Evolutionary conservation across 805 yeast genomes (phyloP).

Genomic region (Wickerhamomyces xylosicus): DNA sequence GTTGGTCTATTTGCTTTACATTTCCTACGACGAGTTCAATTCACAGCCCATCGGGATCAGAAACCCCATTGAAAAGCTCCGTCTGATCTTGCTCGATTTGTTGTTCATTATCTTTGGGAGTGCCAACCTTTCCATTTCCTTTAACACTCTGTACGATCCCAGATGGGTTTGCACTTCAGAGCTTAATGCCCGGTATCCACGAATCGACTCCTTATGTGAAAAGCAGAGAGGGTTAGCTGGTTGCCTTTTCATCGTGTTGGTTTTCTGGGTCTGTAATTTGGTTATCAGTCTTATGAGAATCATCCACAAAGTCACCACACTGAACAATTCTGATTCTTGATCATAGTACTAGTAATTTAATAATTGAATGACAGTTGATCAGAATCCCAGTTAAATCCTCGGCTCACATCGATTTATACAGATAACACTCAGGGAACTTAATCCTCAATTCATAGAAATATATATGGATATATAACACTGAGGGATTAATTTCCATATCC

Average conservation of each 20-base stretch:
- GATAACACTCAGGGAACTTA: too few relatives aligned
- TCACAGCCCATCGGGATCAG: conserved; percentile 90
- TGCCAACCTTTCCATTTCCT: conserved; percentile 79
- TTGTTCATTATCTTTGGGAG: conserved; percentile 81
- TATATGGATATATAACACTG: too few relatives aligned
- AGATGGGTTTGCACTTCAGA: conserved; percentile 63
- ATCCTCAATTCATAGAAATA: too few relatives aligned
- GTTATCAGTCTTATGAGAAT: conserved; percentile 76
- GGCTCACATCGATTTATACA: too few relatives aligned
- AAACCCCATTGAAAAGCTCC: conserved; percentile 73
- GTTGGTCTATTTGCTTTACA: conserved; percentile 63
- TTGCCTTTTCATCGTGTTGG: conserved; percentile 63
- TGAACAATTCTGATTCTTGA: too few relatives aligned
- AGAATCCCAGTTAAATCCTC: too few relatives aligned
- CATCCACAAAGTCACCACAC: conserved; percentile 58
- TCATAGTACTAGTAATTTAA: too few relatives aligned
- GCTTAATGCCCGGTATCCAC: conserved; percentile 20
- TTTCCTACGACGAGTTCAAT: conserved; percentile 83
- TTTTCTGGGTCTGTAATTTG: conserved; percentile 80
- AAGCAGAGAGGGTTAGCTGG: conserved; percentile 73
- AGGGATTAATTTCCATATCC: too few relatives aligned
- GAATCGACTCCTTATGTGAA: conserved; percentile 49
- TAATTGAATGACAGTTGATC: too few relatives aligned
- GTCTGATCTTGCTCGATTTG: conserved; percentile 72
- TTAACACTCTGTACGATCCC: conserved; percentile 69